Evolutionary conservation across 257 asterid species (phyloP), one percentile per base, ranked within the genome.

Genomic region (Fraxinus quadrangulata): DNA sequence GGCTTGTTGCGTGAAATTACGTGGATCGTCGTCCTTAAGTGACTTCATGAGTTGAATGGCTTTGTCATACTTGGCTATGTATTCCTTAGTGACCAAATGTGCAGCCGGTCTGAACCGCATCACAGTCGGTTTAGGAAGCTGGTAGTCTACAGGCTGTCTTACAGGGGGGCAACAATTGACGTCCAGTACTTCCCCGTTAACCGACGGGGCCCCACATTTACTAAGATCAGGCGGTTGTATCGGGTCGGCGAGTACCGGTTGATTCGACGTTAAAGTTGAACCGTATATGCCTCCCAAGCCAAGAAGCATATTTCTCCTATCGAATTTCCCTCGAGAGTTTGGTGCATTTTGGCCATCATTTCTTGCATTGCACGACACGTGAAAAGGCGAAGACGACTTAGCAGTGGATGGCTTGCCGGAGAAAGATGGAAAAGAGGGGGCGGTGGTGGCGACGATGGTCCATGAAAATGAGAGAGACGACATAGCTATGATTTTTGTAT

Each of bases 241-340:
- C 0, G 89, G 87, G 0, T 30, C 34, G 0, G 89, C 89, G 0
- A 77, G n/a, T 12, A 83, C 76, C 2, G 37, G 70, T 1, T 74
- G 75, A 3, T 81, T n/a, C 26, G 89, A 61, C 17, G 68, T 10
- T 2, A 86, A 84, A 2, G 84, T 30, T 0, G 86, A 79, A 47
- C 87, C 84, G 67, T 86, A 86, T 34, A 86, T 77, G 40, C 89
- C 87, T 34, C 89, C 86, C 21, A 86, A 14, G 3, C 86, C 83
- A 4, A 86, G 79, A 10, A 86, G 87, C 79, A 82, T 65, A 78
- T 85, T 82, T 74, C 88, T 77, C 79, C 88, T 37, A 49, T 84
- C 88, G 17, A 78, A 72, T 47, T 83, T 83, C 21, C 72, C 84
- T 5, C 61, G 40, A 8, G 85, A 16, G 24, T 31, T 19, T 1